These are phyloP conservation scores for Coniochaeta pulveracea DNA, from an alignment of 2,329 filamentous ascomycete species.

Conservation along the genomic window DNA sequence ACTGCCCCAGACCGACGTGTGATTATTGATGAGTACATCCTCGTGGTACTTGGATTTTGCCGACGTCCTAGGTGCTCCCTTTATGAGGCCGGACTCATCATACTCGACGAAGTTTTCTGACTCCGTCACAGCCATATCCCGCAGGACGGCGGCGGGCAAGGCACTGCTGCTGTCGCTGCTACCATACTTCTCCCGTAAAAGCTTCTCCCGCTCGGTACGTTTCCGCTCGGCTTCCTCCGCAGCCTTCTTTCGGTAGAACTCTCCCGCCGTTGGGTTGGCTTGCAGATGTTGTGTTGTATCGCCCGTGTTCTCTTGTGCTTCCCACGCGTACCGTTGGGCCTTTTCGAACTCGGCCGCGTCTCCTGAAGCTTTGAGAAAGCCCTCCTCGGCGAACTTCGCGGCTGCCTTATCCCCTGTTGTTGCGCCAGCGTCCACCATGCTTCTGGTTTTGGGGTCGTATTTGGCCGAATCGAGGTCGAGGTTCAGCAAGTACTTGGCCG, in stretches of 20 bases:
- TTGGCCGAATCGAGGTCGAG: conserved; percentile 92
- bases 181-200: conserved; percentile 75
- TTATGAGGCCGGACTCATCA: conserved; percentile 79
- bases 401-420: conserved; percentile 64
- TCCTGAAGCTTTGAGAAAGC: conserved; percentile 78
- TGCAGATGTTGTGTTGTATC: conserved; percentile 80
- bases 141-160: conserved; percentile 45
- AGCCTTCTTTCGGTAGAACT: conserved; percentile 72
- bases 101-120: conserved; percentile 90
- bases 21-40: conserved; percentile 81
- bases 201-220: conserved; percentile 55
- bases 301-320: conserved; percentile 74
- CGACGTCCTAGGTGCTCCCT: conserved; percentile 66
- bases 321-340: conserved; percentile 88
- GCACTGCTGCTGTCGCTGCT: conserved; percentile 40
- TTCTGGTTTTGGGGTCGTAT: conserved; percentile 92
- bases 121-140: conserved; percentile 59
- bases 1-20: conserved; percentile 86
- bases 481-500: conserved; percentile 91
- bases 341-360: conserved; percentile 88
- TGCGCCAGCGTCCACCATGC: conserved; percentile 77
- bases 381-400: conserved; percentile 80
- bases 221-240: conserved; percentile 60
- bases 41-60: conserved; percentile 88
- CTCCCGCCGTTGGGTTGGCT: conserved; percentile 90